Percentiles rank a stretch among this genome's conserved stretches.
Evolutionary conservation across 495 filamentous ascomycete genomes (phyloP).

Genomic region (Emericellopsis terricola): DNA sequence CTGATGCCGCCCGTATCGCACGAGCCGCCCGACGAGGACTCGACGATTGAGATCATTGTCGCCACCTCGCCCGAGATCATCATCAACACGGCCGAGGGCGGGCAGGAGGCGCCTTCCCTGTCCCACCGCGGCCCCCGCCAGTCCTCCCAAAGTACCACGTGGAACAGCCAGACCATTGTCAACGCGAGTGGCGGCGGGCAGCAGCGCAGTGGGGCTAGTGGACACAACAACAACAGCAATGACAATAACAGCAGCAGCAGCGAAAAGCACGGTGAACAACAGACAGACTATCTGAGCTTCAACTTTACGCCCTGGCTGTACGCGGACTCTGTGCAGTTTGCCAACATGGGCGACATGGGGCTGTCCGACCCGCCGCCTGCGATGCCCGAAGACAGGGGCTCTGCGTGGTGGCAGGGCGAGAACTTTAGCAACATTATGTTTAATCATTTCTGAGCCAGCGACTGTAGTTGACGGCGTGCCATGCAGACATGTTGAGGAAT

Average conservation of each 20-base stretch:
- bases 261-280: conserved; percentile 12
- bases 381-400: conserved; percentile 17
- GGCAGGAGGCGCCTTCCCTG: conserved; percentile 22
- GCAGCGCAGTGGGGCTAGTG: conserved; percentile 10
- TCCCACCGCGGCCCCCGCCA: conserved; percentile 8
- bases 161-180: background rate
- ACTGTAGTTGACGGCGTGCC: no score
- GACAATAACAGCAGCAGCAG: background rate
- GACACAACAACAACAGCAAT: no score
- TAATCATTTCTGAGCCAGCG: conserved; percentile 8
- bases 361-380: conserved; percentile 16
- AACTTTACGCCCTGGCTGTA: conserved; percentile 29
- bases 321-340: conserved; percentile 22
- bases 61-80: conserved; percentile 26
- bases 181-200: background rate
- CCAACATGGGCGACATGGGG: conserved; percentile 20
- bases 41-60: conserved; percentile 25
- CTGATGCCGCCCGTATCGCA: conserved; percentile 9
- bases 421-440: conserved; percentile 14
- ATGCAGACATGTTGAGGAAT: no score
- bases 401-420: conserved; percentile 28
- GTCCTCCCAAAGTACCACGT: background rate
- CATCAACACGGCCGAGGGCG: conserved; percentile 25
- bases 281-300: conserved; percentile 24
- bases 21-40: conserved; percentile 11